Evolutionary conservation across 768 basidiomycete genomes (phyloP).

Genomic region (Tylopilus sp.): DNA sequence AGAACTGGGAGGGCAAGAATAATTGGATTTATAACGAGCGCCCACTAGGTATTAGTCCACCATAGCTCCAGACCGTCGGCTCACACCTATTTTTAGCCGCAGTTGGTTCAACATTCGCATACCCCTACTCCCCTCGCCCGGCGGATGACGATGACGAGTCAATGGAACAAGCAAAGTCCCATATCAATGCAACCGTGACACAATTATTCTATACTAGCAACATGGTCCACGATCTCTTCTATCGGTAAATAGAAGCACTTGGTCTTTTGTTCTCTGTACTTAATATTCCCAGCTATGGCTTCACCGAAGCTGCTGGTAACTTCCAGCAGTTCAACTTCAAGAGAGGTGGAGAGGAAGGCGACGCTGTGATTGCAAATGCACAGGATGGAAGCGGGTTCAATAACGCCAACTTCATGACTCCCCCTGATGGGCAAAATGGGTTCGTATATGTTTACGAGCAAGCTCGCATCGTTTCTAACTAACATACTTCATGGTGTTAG

Average conservation of each 20-base stretch:
- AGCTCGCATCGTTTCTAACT: not conserved
- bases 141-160: slow-evolving; percentile 51
- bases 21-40: slow-evolving; percentile 71
- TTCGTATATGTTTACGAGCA: slow-evolving; percentile 10
- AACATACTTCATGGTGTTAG: slow-evolving; percentile 1
- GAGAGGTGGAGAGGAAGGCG: slow-evolving; percentile 79
- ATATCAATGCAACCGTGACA: slow-evolving; percentile 82
- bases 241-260: slow-evolving; percentile 42
- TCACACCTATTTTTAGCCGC: slow-evolving; percentile 5
- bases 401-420: slow-evolving; percentile 90
- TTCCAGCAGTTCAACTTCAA: slow-evolving; percentile 99
- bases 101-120: slow-evolving; percentile 52
- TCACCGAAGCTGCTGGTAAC: slow-evolving; percentile 88
- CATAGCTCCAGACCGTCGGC: not conserved
- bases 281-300: slow-evolving; percentile 66
- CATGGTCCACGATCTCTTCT: slow-evolving; percentile 78
- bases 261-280: not conserved
- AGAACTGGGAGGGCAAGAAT: slow-evolving; percentile 82
- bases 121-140: slow-evolving; percentile 65
- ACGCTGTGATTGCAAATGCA: slow-evolving; percentile 92
- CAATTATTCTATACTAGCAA: slow-evolving; percentile 90
- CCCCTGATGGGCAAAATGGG: slow-evolving; percentile 81
- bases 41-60: slow-evolving; percentile 46
- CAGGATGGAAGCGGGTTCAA: slow-evolving; percentile 94
- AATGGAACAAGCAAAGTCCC: slow-evolving; percentile 68